phyloP scores from a whole-genome alignment of 176 grass and related monocot species.

The Melocanna baccifera region DNA sequence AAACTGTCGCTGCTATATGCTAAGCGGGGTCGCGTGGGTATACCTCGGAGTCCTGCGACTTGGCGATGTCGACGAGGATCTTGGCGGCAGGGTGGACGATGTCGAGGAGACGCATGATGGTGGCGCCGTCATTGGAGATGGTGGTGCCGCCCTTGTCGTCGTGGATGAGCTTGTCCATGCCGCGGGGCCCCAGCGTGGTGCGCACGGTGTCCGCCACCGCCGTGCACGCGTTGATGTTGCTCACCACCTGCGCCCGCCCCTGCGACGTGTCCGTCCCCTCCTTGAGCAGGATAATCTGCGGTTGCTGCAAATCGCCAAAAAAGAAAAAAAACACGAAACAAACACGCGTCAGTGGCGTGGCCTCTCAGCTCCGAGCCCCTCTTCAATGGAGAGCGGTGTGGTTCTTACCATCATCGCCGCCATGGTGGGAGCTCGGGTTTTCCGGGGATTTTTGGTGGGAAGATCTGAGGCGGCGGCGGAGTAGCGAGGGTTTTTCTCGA shows the following conservation, averaged over 20 bases:
- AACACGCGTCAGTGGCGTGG: conserved; percentile 32
- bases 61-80: conserved; percentile 65
- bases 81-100: conserved; percentile 61
- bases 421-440: conserved; percentile 18
- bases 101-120: conserved; percentile 78
- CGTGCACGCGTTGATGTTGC: conserved; percentile 94
- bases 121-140: conserved; percentile 93
- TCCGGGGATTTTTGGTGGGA: conserved; percentile 5
- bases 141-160: conserved; percentile 85
- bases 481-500: conserved; percentile 1
- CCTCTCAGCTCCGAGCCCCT: conserved; percentile 37
- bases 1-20: no score
- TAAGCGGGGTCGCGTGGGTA: not conserved
- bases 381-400: not conserved
- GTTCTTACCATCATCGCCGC: conserved; percentile 48
- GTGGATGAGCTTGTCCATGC: conserved; percentile 96
- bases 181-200: conserved; percentile 75
- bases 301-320: conserved; percentile 56
- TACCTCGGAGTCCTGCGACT: conserved; percentile 86
- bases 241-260: conserved; percentile 76
- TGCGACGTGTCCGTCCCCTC: conserved; percentile 95
- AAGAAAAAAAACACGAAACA: not conserved
- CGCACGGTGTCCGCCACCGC: conserved; percentile 70
- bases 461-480: not conserved
- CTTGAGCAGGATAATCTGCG: conserved; percentile 96